Evolutionary conservation across 805 yeast species (phyloP), one percentile per base, ranked within the genome.

Genomic region (Teunomyces atbi): DNA sequence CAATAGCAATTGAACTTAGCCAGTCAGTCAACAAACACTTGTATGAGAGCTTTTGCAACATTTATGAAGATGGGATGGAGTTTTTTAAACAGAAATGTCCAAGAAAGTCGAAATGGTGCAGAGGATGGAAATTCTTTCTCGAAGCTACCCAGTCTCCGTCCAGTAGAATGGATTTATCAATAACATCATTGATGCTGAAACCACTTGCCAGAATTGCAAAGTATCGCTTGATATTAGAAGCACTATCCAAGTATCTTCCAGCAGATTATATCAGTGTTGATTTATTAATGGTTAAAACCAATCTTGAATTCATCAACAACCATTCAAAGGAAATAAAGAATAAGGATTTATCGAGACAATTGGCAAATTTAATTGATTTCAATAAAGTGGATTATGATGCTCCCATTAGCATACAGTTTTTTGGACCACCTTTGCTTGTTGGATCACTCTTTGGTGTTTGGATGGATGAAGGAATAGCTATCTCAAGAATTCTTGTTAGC

Each of bases 151-250:
- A 78, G 49, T 69, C 73, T 4, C 53, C 52, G 2, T 54, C 52
- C 1, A 64, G 44, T 30, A 51, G 51, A 2, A 54, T 71, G 55
- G 87, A 82, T 57, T 64, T 80, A 21, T 74, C 85, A 4, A 78
- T 82, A 42, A 54, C 60, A 27, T 80, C 85, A 0, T 65, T 82
- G 50, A 60, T 78, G 23, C 82, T 79, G 53, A 73, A 71, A 59
- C 86, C 87, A 3, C 66, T 79, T 8, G 60, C 74, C 34, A 60
- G 86, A 50, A 64, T 77, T 6, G 60, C 74, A 3, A 78, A 79
- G 51, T 81, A 81, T 55, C 68, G 73, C 45, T 61, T 81, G 29
- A 68, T 81, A n/a, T 51, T 78, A n/a, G 77, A 76, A 26, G 63
- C 76, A 1, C 51, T 76, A 33, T 44, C 58, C 6, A 66, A 69